These are phyloP conservation scores for Biscutella laevigata DNA, from an alignment of 441 rosid species.

Conservation along the genomic window DNA sequence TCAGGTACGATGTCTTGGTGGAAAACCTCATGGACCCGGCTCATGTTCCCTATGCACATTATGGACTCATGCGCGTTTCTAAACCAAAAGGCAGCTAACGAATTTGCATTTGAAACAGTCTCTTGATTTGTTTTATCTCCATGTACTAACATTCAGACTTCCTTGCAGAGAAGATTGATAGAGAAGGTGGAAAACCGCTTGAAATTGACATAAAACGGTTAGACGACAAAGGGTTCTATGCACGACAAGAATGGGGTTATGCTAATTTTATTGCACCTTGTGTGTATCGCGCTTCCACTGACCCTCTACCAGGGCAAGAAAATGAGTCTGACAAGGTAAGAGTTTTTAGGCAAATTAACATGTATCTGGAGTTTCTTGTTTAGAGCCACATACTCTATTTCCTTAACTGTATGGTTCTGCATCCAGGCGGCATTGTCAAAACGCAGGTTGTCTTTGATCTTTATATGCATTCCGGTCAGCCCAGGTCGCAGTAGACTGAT, in stretches of 20 bases:
- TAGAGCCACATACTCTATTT: background rate
- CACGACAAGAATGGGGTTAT: conserved; percentile 49
- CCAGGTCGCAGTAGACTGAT: conserved; percentile 86
- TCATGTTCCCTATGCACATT: conserved; percentile 91
- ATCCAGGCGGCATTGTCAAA: conserved; percentile 27
- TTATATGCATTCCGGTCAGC: conserved; percentile 74
- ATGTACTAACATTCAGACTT: conserved; percentile 1
- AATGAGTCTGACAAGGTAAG: conserved; percentile 42
- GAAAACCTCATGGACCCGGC: conserved; percentile 96
- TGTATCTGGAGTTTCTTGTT: background rate
- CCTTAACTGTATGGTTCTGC: background rate
- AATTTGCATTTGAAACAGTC: background rate
- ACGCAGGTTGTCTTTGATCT: conserved; percentile 46
- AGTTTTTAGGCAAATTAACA: background rate
- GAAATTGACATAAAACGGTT: conserved; percentile 42
- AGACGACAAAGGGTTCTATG: conserved; percentile 44
- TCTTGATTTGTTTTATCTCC: background rate
- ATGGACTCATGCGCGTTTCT: conserved; percentile 48
- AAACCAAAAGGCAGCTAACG: conserved; percentile 34
- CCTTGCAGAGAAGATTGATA: conserved; percentile 52
- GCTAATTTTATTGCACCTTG: conserved; percentile 64
- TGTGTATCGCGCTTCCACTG: conserved; percentile 43
- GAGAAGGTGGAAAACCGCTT: conserved; percentile 86
- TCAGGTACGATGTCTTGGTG: conserved; percentile 73
- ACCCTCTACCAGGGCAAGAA: conserved; percentile 29